Evolutionary conservation across 345 rosid genomes (phyloP).

Genomic region (Citrus reticulata): DNA sequence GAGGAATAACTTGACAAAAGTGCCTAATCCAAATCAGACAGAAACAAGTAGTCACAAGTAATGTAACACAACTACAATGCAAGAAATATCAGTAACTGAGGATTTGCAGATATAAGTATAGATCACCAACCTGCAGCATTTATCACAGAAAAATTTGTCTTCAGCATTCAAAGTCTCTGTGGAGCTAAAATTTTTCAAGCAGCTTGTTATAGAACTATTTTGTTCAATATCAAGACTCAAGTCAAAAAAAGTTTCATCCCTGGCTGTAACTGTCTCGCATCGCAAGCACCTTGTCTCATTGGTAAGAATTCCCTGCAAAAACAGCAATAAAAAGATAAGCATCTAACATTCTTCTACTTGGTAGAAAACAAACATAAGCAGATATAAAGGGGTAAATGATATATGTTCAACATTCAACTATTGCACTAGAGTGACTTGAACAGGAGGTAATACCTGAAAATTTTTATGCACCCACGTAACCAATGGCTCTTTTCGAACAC

Average conservation of each 20-base stretch:
- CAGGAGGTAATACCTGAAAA: slow-evolving; percentile 63
- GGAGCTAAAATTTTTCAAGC: slow-evolving; percentile 98
- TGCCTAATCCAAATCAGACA: background rate
- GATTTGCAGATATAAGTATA: background rate
- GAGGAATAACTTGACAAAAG: background rate
- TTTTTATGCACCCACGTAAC: slow-evolving; percentile 98
- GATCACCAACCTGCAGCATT: slow-evolving; percentile 87
- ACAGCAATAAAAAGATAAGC: slow-evolving; percentile 17
- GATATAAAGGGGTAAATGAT: background rate
- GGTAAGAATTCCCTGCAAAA: slow-evolving; percentile 88
- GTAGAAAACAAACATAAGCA: background rate
- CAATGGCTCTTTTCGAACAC: slow-evolving; percentile 77
- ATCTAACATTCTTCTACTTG: background rate
- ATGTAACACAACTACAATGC: background rate
- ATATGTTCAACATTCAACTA: background rate
- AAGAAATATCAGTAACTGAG: background rate
- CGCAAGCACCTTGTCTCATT: slow-evolving; percentile 96
- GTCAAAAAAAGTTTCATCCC: slow-evolving; percentile 97
- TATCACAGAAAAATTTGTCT: slow-evolving; percentile 99
- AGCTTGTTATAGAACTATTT: slow-evolving; percentile 98
- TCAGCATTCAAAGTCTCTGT: slow-evolving; percentile 99
- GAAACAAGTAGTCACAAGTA: background rate
- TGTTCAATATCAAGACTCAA: slow-evolving; percentile 99
- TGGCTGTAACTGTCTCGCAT: slow-evolving; percentile 97
- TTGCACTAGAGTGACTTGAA: background rate